Evolutionary conservation across 2,329 filamentous ascomycete genomes (phyloP).

Genomic region (Incumbomyces delicatus): DNA sequence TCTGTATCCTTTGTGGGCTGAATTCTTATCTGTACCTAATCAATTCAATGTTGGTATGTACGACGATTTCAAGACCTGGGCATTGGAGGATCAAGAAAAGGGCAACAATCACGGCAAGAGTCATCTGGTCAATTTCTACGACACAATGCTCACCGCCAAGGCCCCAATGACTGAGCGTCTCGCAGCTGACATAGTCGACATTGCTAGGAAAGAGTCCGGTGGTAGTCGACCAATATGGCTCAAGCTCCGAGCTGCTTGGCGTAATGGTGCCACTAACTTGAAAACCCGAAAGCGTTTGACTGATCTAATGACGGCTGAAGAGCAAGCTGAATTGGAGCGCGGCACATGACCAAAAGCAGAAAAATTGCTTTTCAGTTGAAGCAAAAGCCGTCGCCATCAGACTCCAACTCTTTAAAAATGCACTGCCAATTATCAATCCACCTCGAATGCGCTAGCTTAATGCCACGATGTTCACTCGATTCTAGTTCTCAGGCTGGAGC

Average conservation of each 20-base stretch:
- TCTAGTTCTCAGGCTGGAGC: too few relatives aligned
- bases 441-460: too few relatives aligned
- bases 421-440: too few relatives aligned
- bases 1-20: slow-evolving; percentile 65
- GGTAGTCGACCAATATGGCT: slow-evolving; percentile 39
- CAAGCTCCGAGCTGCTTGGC: slow-evolving; percentile 44
- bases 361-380: not conserved
- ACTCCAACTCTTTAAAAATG: too few relatives aligned
- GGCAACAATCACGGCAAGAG: slow-evolving; percentile 48
- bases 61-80: slow-evolving; percentile 59
- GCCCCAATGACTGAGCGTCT: slow-evolving; percentile 44
- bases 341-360: slow-evolving; percentile 11
- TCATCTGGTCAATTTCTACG: slow-evolving; percentile 57
- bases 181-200: slow-evolving; percentile 45
- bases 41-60: slow-evolving; percentile 71
- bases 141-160: slow-evolving; percentile 44
- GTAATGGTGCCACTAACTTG: slow-evolving; percentile 44
- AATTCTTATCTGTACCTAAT: slow-evolving; percentile 51
- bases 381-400: not conserved
- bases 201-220: slow-evolving; percentile 41
- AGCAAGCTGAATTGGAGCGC: slow-evolving; percentile 43
- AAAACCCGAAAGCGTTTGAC: slow-evolving; percentile 49
- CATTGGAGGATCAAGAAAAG: slow-evolving; percentile 52
- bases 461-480: too few relatives aligned
- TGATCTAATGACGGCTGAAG: slow-evolving; percentile 40